Evolutionary conservation across 805 yeast species (phyloP).

Genomic region (Wickerhamomyces rabaulensis): DNA sequence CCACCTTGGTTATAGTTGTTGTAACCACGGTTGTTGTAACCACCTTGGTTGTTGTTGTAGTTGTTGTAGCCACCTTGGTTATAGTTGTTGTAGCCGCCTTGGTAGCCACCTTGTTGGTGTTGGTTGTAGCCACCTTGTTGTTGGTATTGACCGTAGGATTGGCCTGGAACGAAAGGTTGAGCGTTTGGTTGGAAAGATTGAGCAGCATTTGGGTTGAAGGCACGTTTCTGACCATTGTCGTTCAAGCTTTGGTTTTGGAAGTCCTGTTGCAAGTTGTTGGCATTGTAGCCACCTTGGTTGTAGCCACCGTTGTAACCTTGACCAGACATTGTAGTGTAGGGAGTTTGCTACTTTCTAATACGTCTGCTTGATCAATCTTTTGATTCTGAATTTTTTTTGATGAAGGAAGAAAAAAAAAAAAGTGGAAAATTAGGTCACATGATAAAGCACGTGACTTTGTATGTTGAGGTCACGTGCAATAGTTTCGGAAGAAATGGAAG

Average conservation of each 20-base stretch:
- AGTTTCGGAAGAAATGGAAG: background rate
- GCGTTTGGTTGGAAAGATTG: conserved; percentile 44
- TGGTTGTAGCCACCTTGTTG: conserved; percentile 10
- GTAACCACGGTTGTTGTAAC: conserved; percentile 6
- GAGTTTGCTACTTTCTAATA: background rate
- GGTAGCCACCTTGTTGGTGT: conserved; percentile 7
- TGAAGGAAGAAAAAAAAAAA: too few relatives aligned
- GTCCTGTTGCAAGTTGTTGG: conserved; percentile 27
- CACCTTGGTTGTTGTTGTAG: conserved; percentile 21
- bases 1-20: conserved; percentile 13
- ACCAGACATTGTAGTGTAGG: conserved; percentile 17
- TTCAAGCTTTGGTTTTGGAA: conserved; percentile 27
- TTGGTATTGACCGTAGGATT: conserved; percentile 26
- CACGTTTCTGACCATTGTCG: conserved; percentile 26
- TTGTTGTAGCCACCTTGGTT: conserved; percentile 4
- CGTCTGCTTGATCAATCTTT: background rate
- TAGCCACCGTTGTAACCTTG: conserved; percentile 15
- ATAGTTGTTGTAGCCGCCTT: conserved; percentile 13
- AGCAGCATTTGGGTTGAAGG: conserved; percentile 46
- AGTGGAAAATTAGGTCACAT: background rate
- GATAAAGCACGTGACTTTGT: background rate
- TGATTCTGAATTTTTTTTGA: background rate
- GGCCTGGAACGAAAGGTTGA: conserved; percentile 34
- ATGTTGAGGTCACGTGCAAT: too few relatives aligned
- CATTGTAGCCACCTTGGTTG: conserved; percentile 16